Conservation (phyloP, 1,284 basidiomycete species). For the Ustilago nuda region DNA sequence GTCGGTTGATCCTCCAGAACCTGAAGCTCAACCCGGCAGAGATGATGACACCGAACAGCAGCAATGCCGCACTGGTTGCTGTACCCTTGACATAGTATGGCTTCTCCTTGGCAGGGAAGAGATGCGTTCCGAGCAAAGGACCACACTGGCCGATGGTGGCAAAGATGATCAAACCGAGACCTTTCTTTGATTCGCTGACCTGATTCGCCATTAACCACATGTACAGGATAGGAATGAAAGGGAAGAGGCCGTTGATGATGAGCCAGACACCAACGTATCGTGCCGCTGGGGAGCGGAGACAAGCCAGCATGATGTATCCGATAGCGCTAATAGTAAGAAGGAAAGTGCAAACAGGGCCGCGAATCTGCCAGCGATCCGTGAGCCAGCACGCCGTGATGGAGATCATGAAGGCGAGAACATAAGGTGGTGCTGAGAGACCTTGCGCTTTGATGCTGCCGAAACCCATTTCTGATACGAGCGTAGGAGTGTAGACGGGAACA, state of each 20-base stretch:
- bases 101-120: constrained; percentile 51
- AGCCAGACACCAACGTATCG: constrained; percentile 56
- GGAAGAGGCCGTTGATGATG: constrained; percentile 58
- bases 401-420: constrained; percentile 59
- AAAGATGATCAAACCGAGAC: constrained; percentile 55
- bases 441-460: constrained; percentile 56
- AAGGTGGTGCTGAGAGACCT: constrained; percentile 56
- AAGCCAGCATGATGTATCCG: constrained; percentile 64
- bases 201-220: constrained; percentile 59
- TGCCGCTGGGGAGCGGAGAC: constrained; percentile 27
- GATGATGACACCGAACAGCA: constrained; percentile 46
- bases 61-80: constrained; percentile 42
- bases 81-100: constrained; percentile 61
- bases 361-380: constrained; percentile 51
- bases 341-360: constrained; percentile 54
- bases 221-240: constrained; percentile 60
- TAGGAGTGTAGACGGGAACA: constrained; percentile 66
- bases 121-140: constrained; percentile 56
- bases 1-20: constrained; percentile 45
- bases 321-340: constrained; percentile 47
- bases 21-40: constrained; percentile 14
- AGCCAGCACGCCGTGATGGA: constrained; percentile 39
- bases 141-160: constrained; percentile 63
- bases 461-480: constrained; percentile 61
- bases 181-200: constrained; percentile 55